Conservation (phyloP, 306 rosid species). For the Ziziphus jujuba region DNA sequence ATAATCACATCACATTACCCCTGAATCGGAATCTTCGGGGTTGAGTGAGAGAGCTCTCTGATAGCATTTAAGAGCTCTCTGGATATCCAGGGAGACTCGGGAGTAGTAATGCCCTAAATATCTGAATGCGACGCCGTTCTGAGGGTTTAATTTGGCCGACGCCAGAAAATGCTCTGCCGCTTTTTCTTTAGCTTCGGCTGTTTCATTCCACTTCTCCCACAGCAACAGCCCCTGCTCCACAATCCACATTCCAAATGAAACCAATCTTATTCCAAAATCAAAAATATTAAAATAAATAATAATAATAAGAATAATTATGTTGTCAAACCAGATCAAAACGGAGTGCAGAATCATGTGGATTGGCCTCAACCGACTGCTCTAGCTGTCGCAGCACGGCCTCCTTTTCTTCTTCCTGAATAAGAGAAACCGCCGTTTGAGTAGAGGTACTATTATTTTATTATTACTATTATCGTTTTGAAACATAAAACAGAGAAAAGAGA, state of each 20-base stretch:
- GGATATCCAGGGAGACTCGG: constrained; percentile 36
- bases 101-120: constrained; percentile 67
- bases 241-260: background rate
- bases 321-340: constrained; percentile 40
- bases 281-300: background rate
- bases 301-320: background rate
- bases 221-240: constrained; percentile 53
- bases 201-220: constrained; percentile 53
- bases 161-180: constrained; percentile 67
- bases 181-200: constrained; percentile 40
- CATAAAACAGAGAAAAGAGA: background rate
- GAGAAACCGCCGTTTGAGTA: background rate
- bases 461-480: too few relatives aligned
- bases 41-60: constrained; percentile 73
- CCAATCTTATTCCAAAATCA: background rate
- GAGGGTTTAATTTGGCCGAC: constrained; percentile 75
- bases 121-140: constrained; percentile 65
- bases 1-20: constrained; percentile 44
- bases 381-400: constrained; percentile 29
- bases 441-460: background rate
- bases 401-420: constrained; percentile 23
- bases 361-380: constrained; percentile 36
- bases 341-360: constrained; percentile 51
- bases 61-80: constrained; percentile 79
- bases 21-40: constrained; percentile 64